Evolutionary conservation across 768 basidiomycete genomes (phyloP), one percentile per base, ranked within the genome.

Genomic region (Lactifluus pinguis): DNA sequence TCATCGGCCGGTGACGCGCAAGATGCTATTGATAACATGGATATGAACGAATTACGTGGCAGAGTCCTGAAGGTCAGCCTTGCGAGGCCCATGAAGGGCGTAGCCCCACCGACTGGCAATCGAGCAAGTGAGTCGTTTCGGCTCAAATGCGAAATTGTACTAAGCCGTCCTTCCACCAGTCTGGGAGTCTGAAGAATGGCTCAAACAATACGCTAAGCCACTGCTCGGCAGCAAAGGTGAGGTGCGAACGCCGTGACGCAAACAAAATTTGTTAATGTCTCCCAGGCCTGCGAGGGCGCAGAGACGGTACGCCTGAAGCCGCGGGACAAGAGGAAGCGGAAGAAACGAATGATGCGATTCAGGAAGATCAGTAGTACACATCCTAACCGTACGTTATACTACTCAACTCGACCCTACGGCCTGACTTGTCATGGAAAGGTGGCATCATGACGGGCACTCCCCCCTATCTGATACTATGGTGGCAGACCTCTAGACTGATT

Each of bases 21-120:
- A 69, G 95, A 98, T 71, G 95, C 95, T 32, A 95, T 98, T 62
- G 95, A 98, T 78, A 98, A 98, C 75, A 98, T 94, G 91, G 94
- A 98, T 73, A 76, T 95, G 73, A 97, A 95, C 69, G 94, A 95
- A 70, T 77, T 90, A 60, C 80, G 76, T 53, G 92, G 85, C 53
- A 82, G 81, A 61, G 85, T 88, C 54, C 74, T 90, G 63, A 89
- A 86, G 75, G 92, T 86, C 52, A 95, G 90, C 70, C 73, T 94
- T 44, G 94, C 95, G 9, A 81, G 88, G 49, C 91, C 92, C 6
- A 83, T 85, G 77, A 93, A 89, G 70, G 81, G 80, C 1, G 78
- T 83, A 38, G 72, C 83, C 49, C 83, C 87, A 66, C 66, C 73
- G 61, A 73, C 76, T 56, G 83, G 84, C 39, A 90, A 90, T 74